Evolutionary conservation across 2,329 filamentous ascomycete genomes (phyloP).

Genomic region (Neopestalotiopsis sp.): DNA sequence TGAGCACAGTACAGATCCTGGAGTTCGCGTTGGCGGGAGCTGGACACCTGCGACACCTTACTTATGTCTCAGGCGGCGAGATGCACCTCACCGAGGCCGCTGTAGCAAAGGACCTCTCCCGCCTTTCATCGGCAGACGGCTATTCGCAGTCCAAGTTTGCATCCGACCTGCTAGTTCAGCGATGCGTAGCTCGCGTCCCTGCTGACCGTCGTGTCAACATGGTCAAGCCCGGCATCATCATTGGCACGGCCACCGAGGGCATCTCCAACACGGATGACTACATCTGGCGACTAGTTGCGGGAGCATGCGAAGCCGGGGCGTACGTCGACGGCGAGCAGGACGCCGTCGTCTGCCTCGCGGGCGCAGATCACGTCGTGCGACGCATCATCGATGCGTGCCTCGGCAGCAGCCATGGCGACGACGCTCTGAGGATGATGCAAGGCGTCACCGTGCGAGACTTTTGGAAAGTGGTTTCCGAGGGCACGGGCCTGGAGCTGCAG

Average conservation of each 20-base stretch:
- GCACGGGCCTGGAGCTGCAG: not conserved
- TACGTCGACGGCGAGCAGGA: slow-evolving; percentile 10
- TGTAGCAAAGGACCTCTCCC: not conserved
- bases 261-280: slow-evolving; percentile 12
- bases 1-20: slow-evolving; percentile 40
- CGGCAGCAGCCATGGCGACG: not conserved
- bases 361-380: slow-evolving; percentile 4
- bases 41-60: not conserved
- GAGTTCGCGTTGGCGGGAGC: slow-evolving; percentile 29
- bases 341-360: slow-evolving; percentile 6
- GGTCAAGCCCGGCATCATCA: slow-evolving; percentile 13
- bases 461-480: not conserved
- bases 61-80: slow-evolving; percentile 6
- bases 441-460: slow-evolving; percentile 11
- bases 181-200: not conserved
- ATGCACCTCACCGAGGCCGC: not conserved
- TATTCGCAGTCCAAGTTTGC: slow-evolving; percentile 17
- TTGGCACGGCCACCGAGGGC: slow-evolving; percentile 12
- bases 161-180: not conserved
- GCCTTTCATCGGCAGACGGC: not conserved
- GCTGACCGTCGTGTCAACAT: not conserved
- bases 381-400: slow-evolving; percentile 12
- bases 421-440: slow-evolving; percentile 9
- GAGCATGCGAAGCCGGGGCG: slow-evolving; percentile 2
- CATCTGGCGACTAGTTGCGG: slow-evolving; percentile 12